phyloP scores from a whole-genome alignment of 768 basidiomycete species.

The Amanita rubescens region DNA sequence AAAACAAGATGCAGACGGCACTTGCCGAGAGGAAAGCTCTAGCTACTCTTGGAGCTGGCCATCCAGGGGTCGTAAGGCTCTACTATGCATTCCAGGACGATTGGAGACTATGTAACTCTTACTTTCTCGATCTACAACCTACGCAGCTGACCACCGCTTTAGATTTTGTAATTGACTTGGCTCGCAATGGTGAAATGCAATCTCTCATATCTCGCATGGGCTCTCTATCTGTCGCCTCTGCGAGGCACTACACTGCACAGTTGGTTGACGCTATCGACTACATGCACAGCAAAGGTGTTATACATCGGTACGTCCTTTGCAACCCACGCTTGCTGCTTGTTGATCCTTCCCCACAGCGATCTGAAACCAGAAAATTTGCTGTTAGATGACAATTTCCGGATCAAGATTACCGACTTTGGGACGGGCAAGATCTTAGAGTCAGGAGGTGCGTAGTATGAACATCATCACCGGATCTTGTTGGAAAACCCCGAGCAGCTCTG shows the following conservation, averaged over 20 bases:
- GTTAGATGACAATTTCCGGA: constrained; percentile 76
- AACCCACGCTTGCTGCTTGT: constrained; percentile 2
- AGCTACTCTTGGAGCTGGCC: constrained; percentile 61
- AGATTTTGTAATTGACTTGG: constrained; percentile 80
- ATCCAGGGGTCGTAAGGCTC: constrained; percentile 77
- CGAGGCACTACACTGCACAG: constrained; percentile 84
- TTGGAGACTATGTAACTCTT: constrained; percentile 66
- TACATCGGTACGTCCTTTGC: constrained; percentile 56
- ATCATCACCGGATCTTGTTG: constrained; percentile 26
- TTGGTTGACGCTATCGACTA: constrained; percentile 82
- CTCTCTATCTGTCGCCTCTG: constrained; percentile 74
- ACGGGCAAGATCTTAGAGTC: constrained; percentile 70
- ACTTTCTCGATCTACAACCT: neutral
- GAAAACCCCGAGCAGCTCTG: constrained; percentile 31
- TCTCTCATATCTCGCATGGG: constrained; percentile 67
- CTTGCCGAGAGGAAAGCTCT: constrained; percentile 76
- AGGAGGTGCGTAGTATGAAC: constrained; percentile 14
- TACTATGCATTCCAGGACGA: constrained; percentile 85
- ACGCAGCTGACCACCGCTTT: constrained; percentile 1
- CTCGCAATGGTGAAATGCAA: constrained; percentile 73
- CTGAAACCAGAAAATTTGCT: constrained; percentile 86
- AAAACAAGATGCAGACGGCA: constrained; percentile 74
- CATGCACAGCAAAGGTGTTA: constrained; percentile 86
- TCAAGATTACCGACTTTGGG: constrained; percentile 97
- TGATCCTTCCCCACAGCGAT: constrained; percentile 35